These are phyloP conservation scores for Singerocomus inundabilis DNA, from an alignment of 1,284 basidiomycete species.

Conservation along the genomic window DNA sequence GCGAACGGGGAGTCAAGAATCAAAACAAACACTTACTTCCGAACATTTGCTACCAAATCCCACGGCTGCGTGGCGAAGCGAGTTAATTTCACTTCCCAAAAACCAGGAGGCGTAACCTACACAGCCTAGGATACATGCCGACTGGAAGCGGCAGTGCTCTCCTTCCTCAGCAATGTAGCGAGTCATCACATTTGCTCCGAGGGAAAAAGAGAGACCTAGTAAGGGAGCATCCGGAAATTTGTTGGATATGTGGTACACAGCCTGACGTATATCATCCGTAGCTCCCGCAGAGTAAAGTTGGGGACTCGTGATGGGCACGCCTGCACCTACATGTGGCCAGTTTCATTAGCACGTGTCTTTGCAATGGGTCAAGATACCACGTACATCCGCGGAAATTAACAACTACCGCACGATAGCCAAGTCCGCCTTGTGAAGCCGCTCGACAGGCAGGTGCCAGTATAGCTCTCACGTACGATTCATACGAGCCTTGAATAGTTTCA, in stretches of 20 bases:
- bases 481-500: constrained; percentile 57
- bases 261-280: constrained; percentile 84
- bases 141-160: constrained; percentile 68
- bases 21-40: constrained; percentile 41
- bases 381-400: constrained; percentile 91
- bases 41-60: constrained; percentile 64
- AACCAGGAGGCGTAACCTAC: constrained; percentile 42
- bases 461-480: constrained; percentile 87
- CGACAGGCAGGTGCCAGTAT: constrained; percentile 71
- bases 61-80: constrained; percentile 57
- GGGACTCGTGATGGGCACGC: constrained; percentile 75
- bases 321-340: constrained; percentile 56
- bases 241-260: constrained; percentile 74
- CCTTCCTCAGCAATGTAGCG: constrained; percentile 90
- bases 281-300: constrained; percentile 86
- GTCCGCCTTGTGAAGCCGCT: constrained; percentile 69
- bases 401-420: constrained; percentile 86
- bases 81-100: constrained; percentile 13
- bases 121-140: constrained; percentile 79
- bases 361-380: constrained; percentile 29
- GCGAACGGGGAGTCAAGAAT: constrained; percentile 14
- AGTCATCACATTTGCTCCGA: constrained; percentile 92
- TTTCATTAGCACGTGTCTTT: constrained; percentile 13
- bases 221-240: constrained; percentile 80
- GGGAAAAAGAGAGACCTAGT: constrained; percentile 88